Evolutionary conservation across 768 basidiomycete genomes (phyloP), one percentile per base, ranked within the genome.

Genomic region (Grammothele lineata): DNA sequence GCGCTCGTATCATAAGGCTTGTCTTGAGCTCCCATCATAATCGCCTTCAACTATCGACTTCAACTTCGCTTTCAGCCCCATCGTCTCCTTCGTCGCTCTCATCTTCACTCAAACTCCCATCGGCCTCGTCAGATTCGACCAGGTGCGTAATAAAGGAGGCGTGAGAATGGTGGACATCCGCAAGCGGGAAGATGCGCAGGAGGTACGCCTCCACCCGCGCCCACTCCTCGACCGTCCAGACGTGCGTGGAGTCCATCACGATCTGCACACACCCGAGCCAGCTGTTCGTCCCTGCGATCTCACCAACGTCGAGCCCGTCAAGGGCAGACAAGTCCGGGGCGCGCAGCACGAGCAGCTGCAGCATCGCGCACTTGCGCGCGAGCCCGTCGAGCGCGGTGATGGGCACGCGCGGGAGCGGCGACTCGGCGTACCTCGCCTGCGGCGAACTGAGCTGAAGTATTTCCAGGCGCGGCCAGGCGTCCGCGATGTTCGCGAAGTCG

Each of bases 381-480:
- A 49, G 21, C 17, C 11, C 5, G 11, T 38, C 37, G 11, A 49
- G 37, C 4, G 42, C 41, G 27, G 42, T 43, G 37, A 44, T 34
- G 19, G 42, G 37, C 14, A 38, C 15, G 5, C 37, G 37, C 27
- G 21, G 25, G 2, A 22, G 21, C 4, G 32, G 19, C 1, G 25
- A 19, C 9, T 36, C 24, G 8, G 7, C 17, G 14, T 41, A 15
- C 33, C 15, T 5, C 8, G 4, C 36, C 18, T 6, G 24, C 3
- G 18, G 24, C 40, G 7, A 42, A 4, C 10, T n/a, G 21, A n/a
- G 18, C 14, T 27, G 9, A 8, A 48, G 40, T 18, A 10, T 5
- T 9, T 34, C 11, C 18, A 48, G 4, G 14, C 33, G 25, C 18
- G 47, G 40, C 47, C 47, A 48, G 5, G 46, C 46, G 3, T 30